Percentiles rank a stretch among this genome's conserved stretches.
Evolutionary conservation across 345 rosid species (phyloP).

Genomic region (Citrus maxima): DNA sequence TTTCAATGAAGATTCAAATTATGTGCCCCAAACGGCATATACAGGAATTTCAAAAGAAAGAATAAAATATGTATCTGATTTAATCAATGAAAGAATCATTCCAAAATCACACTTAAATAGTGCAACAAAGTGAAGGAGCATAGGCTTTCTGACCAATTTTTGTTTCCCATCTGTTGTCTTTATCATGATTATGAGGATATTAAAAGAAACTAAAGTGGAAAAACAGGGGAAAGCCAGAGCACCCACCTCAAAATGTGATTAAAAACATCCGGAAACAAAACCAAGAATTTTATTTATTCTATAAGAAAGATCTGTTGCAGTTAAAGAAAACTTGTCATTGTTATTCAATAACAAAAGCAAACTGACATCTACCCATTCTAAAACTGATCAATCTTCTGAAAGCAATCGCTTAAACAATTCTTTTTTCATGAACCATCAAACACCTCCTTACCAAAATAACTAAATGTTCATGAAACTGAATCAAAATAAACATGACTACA

Average conservation of each 20-base stretch:
- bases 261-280: background rate
- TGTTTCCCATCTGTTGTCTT: background rate
- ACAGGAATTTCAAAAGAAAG: too few species aligned
- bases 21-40: too few species aligned
- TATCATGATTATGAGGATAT: background rate
- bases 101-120: too few species aligned
- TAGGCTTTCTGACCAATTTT: too few species aligned
- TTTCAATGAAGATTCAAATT: too few species aligned
- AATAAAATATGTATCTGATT: too few species aligned
- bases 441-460: background rate
- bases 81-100: too few species aligned
- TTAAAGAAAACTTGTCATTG: too few species aligned
- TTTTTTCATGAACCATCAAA: background rate
- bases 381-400: background rate
- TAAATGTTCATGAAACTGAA: background rate
- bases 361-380: background rate
- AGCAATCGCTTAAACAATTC: background rate
- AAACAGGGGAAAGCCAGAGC: slow-evolving; percentile 3
- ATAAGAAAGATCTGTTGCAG: background rate
- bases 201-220: background rate
- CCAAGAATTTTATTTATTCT: background rate
- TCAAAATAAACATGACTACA: background rate
- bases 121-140: too few species aligned
- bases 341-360: background rate
- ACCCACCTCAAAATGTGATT: background rate